A percentile compares a stretch with the other conserved stretches of the same genome.
Evolutionary conservation across 495 filamentous ascomycete species (phyloP).

Genomic region (Baudoinia panamericana): DNA sequence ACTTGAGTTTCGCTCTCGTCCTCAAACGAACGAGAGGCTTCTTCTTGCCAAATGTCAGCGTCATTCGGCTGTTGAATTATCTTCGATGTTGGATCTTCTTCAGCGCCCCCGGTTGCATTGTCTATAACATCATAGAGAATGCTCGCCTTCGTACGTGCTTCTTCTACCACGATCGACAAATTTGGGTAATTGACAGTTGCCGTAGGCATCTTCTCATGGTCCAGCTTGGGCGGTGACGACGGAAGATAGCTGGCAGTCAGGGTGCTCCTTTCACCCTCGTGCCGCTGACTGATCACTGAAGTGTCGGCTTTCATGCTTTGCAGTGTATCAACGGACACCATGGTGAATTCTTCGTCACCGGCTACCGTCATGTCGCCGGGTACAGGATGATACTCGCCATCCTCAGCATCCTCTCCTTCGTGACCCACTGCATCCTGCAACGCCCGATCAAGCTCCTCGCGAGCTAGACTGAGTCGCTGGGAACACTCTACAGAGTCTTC

Average conservation of each 20-base stretch:
- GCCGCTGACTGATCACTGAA: background rate
- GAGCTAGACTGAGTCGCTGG: constrained; percentile 10
- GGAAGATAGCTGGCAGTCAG: constrained; percentile 13
- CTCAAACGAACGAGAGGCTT: constrained; percentile 29
- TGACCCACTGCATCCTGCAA: constrained; percentile 13
- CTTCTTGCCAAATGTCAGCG: constrained; percentile 34
- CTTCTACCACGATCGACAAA: background rate
- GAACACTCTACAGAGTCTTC: background rate
- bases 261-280: constrained; percentile 9
- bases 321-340: constrained; percentile 29
- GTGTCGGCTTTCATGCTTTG: constrained; percentile 18
- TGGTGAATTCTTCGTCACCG: constrained; percentile 30
- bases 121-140: constrained; percentile 23
- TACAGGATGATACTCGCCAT: constrained; percentile 9
- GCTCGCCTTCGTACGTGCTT: background rate
- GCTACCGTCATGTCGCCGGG: constrained; percentile 26
- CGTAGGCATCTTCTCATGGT: background rate
- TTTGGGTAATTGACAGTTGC: background rate
- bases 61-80: background rate
- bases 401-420: constrained; percentile 13
- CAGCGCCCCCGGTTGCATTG: constrained; percentile 21
- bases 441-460: constrained; percentile 15
- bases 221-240: constrained; percentile 11
- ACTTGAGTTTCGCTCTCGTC: constrained; percentile 8
- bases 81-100: constrained; percentile 11